Percentiles rank a stretch among this genome's conserved stretches.
phyloP scores from a whole-genome alignment of 2,329 filamentous ascomycete species.

The Neoascochyta sp. region DNA sequence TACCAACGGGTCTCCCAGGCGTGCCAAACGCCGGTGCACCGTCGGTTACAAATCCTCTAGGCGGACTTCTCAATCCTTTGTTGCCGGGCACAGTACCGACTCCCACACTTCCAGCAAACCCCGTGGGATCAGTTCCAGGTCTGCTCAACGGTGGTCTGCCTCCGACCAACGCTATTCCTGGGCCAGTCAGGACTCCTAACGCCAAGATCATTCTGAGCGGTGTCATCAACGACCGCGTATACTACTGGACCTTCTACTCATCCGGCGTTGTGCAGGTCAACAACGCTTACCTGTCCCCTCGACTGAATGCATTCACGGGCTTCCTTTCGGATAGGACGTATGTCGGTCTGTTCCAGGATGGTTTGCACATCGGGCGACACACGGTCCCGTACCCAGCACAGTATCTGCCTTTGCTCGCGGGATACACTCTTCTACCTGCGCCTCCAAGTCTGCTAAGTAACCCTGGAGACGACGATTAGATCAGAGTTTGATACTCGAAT shows the following conservation, averaged over 20 bases:
- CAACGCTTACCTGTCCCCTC: constrained; percentile 12
- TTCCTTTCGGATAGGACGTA: constrained; percentile 10
- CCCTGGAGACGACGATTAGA: constrained; percentile 1
- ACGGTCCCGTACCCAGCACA: constrained; percentile 11
- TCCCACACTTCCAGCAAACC: too few species aligned
- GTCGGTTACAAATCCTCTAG: too few species aligned
- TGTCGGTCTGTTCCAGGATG: constrained; percentile 12
- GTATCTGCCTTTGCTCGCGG: constrained; percentile 5
- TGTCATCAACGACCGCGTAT: constrained; percentile 9
- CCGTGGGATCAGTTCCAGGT: too few species aligned
- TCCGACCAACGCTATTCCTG: too few species aligned
- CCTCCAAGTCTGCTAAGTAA: constrained; percentile 3
- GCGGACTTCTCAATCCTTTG: too few species aligned
- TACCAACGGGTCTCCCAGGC: background rate
- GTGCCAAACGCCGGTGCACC: too few species aligned
- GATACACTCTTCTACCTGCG: constrained; percentile 5
- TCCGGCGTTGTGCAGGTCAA: constrained; percentile 14
- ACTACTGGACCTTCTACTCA: constrained; percentile 13
- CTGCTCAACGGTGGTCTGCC: too few species aligned
- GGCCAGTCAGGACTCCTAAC: too few species aligned
- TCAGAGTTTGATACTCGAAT: too few species aligned
- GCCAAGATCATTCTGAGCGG: constrained; percentile 9
- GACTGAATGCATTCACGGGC: constrained; percentile 8
- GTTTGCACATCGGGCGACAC: constrained; percentile 15
- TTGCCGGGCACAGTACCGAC: too few species aligned